Evolutionary conservation across 2,329 filamentous ascomycete species (phyloP).

Genomic region (Zalaria sp.): DNA sequence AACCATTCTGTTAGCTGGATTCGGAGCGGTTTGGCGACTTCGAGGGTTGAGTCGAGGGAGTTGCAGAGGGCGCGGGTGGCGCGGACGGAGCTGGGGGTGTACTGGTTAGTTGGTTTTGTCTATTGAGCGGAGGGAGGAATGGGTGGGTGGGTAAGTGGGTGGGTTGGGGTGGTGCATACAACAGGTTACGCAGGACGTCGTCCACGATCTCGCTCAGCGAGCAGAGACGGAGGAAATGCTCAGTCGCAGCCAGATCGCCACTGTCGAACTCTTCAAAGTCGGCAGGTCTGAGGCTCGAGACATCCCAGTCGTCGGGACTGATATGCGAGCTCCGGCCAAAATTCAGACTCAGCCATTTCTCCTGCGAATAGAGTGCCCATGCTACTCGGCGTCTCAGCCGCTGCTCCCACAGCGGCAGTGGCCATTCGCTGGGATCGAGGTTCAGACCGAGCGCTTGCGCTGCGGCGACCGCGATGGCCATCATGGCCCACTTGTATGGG

Average conservation of each 20-base stretch:
- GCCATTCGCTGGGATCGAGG: slow-evolving; percentile 48
- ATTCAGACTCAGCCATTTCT: slow-evolving; percentile 46
- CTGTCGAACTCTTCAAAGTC: slow-evolving; percentile 27
- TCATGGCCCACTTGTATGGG: slow-evolving; percentile 19
- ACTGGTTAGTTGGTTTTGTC: no score
- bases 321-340: slow-evolving; percentile 45
- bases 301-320: slow-evolving; percentile 40
- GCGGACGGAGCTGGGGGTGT: slow-evolving; percentile 10
- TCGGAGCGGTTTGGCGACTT: slow-evolving; percentile 35
- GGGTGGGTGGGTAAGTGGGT: background rate
- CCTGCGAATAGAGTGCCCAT: slow-evolving; percentile 53
- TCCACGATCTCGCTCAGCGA: slow-evolving; percentile 36
- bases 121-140: no score
- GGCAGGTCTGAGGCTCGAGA: slow-evolving; percentile 27
- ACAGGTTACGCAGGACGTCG: slow-evolving; percentile 32
- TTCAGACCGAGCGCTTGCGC: slow-evolving; percentile 46
- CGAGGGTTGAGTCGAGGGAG: slow-evolving; percentile 26
- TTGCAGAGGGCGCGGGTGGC: slow-evolving; percentile 28
- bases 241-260: slow-evolving; percentile 6
- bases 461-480: slow-evolving; percentile 31
- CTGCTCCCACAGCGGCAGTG: slow-evolving; percentile 48
- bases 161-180: slow-evolving; percentile 2
- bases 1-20: slow-evolving; percentile 36
- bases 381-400: slow-evolving; percentile 46
- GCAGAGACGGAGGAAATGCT: slow-evolving; percentile 38